Evolutionary conservation across 768 basidiomycete species (phyloP).

Genomic region (Phlebiopsis flavidoalba): DNA sequence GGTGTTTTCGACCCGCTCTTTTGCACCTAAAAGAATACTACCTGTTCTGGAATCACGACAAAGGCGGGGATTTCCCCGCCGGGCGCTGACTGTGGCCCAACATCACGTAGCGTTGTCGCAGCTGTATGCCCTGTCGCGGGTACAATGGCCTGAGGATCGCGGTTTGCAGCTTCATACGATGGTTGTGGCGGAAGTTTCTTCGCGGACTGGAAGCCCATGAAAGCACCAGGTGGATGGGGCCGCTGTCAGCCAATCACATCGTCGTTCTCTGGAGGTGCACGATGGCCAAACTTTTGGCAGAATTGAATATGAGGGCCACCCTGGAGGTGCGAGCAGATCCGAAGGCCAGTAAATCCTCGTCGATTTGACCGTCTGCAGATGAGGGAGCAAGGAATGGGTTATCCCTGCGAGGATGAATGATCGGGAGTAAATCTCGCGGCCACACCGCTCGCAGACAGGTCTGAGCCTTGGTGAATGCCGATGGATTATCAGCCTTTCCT

Average conservation of each 20-base stretch:
- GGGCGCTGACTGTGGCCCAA: neutral
- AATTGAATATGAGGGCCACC: conserved; percentile 3
- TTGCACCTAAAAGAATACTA: conserved; percentile 1
- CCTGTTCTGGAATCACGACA: conserved; percentile 10
- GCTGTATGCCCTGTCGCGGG: neutral
- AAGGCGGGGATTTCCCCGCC: neutral
- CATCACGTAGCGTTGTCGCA: neutral
- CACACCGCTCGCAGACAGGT: neutral
- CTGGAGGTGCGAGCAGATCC: conserved; percentile 1
- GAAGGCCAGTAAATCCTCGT: conserved; percentile 6
- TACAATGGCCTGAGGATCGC: neutral
- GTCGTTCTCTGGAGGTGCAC: neutral
- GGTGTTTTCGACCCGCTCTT: conserved; percentile 4
- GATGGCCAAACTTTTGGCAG: conserved; percentile 3
- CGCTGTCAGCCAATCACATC: conserved; percentile 12
- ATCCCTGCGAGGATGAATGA: neutral
- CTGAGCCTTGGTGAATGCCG: neutral
- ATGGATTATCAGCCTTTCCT: neutral
- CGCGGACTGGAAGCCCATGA: conserved; percentile 13
- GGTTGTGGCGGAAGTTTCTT: neutral
- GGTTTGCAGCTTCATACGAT: neutral
- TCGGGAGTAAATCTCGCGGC: neutral
- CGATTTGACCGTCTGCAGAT: conserved; percentile 7
- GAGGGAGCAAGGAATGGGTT: conserved; percentile 5
- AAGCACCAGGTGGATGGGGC: neutral